phyloP scores from a whole-genome alignment of 257 asterid species.

The Handroanthus guayacan region DNA sequence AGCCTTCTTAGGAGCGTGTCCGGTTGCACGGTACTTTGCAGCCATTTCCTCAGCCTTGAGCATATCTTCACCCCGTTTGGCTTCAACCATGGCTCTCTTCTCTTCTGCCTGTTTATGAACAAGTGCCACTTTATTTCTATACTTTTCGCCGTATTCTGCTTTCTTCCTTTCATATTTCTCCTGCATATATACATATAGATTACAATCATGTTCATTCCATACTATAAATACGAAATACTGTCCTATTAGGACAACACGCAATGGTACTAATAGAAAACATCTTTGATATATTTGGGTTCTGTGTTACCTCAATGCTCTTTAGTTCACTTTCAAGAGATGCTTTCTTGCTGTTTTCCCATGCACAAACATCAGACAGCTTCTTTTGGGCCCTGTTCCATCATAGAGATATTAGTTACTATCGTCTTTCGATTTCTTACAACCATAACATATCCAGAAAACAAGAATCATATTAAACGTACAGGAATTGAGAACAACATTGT shows the following conservation, averaged over 20 bases:
- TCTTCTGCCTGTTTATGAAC: conserved; percentile 84
- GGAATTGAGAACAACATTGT: not conserved
- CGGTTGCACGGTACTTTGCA: conserved; percentile 73
- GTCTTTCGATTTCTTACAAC: not conserved
- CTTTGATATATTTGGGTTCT: not conserved
- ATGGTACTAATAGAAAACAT: not conserved
- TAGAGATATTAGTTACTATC: not conserved
- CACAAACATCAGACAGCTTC: conserved; percentile 64
- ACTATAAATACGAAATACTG: not conserved
- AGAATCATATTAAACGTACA: not conserved
- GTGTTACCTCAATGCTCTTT: conserved; percentile 72
- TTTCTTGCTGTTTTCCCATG: conserved; percentile 86
- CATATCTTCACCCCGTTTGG: conserved; percentile 63
- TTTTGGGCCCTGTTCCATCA: conserved; percentile 70
- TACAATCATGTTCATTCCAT: not conserved
- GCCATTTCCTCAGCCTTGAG: conserved; percentile 72
- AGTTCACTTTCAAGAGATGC: conserved; percentile 73
- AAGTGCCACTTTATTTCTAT: conserved; percentile 70
- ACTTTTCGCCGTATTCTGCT: conserved; percentile 71
- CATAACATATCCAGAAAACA: conserved; percentile 5
- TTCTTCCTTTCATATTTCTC: conserved; percentile 74
- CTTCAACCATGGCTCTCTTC: conserved; percentile 68
- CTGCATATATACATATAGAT: conserved; percentile 39
- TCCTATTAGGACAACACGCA: not conserved
- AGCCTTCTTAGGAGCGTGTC: conserved; percentile 57